Base-by-base conservation (phyloP, 106 monocot genomes). In the Dioscorea alata region DNA sequence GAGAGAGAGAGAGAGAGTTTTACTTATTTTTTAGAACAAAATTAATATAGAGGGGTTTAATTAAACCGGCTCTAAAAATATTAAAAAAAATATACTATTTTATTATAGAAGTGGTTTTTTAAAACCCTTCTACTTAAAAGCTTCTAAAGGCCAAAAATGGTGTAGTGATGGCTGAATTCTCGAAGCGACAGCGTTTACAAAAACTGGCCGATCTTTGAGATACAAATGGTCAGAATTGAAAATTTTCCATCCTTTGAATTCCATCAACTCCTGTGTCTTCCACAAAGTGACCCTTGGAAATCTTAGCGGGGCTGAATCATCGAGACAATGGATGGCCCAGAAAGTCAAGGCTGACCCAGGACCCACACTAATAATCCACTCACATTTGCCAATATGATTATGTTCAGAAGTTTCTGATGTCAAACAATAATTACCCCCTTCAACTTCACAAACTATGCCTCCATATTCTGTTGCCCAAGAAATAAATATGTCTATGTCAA, bases 241-340 rank as follows among this genome's bases (percentile, higher is more conserved):
- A 31, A 50, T 32, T 23, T 35, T 66, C 19, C 25, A 71, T 14
- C 31, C 48, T 13, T 65, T 66, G 49, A 60, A 59, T 49, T 81
- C 71, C 12, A 52, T 57, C 22, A 91, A 62, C 64, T 87, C 17
- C 24, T 49, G 59, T 81, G 87, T 87, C 74, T 76, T 88, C 99
- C 99, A 99, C 53, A 93, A 74, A 64, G 65, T 90, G 19, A 84
- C 84, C 48, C 93, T 78, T 71, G 99, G 99, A 81, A 75, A 90
- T 23, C 99, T 79, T 75, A 82, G 61, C 13, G 93, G 90, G 69
- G 78, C 73, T 58, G 75, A 57, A 60, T 99, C 93, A 75, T 99
- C 99, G 35, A 99, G 81, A 54, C 85, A 93, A 73, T 99, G 90
- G 17, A 99, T 67, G 14, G 93, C 82, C 90, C 92, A 99, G 35